Evolutionary conservation across 108 stramenopile genomes (phyloP), one percentile per base, ranked within the genome.

Genomic region (Aurantiochytrium sp.): DNA sequence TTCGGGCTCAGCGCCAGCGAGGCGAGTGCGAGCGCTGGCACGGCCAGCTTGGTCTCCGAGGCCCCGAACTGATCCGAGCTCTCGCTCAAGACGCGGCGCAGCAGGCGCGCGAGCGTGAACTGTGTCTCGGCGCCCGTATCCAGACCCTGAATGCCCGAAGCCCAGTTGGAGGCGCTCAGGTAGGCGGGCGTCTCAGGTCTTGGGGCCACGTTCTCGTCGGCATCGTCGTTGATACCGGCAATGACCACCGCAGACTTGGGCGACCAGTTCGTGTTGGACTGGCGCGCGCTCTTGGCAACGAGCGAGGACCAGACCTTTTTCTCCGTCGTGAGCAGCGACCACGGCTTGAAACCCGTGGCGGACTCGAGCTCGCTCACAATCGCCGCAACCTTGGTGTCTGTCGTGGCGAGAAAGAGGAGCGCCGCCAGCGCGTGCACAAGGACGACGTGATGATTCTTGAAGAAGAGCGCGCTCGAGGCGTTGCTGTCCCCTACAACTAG

Each of bases 261-360:
- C 59, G 34, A 24, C 59, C 59, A 65, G 2, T 6, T 12, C 6
- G 10, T 27, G 59, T 65, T 65, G 59, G 34, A 8, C 59, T 65
- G 59, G 3, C 59, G 59, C 8, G 59, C 59, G 59, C 59, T 65
- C 59, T 65, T 81, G 27, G 45, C 73, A 17, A 81, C 39, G 45
- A 48, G 39, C 12, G 73, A 81, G 45, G 73, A n/a, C 73, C 73
- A 81, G 6, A 48, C 73, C 45, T 81, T 81, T 48, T 81, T 81
- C 42, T 48, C 45, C 10, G 45, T 24, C n/a, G 73, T 42, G 39
- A 81, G 73, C 24, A 81, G 1, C 12, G 73, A n/a, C 45, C 73
- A 41, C 19, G 73, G 39, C 73, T 48, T 81, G 45, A 81, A 81
- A 6, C 73, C 73, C 8, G 73, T 81, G 17, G 39, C 15, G 50